Conservation (phyloP, 2,329 filamentous ascomycete genomes). For the Aureobasidium sp. region DNA sequence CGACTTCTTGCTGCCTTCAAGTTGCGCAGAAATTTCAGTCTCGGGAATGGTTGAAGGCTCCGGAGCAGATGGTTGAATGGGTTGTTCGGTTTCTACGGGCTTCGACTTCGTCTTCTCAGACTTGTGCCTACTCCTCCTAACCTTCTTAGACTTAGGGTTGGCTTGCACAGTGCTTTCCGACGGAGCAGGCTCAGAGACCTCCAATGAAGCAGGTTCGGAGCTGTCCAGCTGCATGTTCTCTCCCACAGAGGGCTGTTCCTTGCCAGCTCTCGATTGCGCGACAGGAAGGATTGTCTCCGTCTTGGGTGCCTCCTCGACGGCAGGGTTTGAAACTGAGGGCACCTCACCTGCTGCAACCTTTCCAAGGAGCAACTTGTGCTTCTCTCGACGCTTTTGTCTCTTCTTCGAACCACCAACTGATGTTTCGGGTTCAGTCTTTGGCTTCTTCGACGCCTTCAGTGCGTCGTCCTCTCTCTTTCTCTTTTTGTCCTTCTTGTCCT, state of each 20-base stretch:
- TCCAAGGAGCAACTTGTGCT: neutral
- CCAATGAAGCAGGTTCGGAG: neutral
- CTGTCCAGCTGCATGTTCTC: neutral
- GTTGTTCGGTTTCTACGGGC: neutral
- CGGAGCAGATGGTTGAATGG: neutral
- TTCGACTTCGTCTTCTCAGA: neutral
- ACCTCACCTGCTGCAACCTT: neutral
- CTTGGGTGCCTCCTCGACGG: neutral
- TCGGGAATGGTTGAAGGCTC: neutral
- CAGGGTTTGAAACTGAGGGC: neutral
- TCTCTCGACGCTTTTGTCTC: neutral
- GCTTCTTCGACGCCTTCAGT: neutral
- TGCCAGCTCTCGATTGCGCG: neutral
- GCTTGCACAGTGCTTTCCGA: neutral
- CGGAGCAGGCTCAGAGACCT: neutral
- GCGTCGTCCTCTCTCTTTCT: constrained; percentile 3
- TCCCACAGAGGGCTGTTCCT: neutral
- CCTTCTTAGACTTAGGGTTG: constrained; percentile 1
- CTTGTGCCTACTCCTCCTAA: constrained; percentile 3
- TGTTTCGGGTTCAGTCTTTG: neutral
- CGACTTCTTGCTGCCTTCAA: neutral
- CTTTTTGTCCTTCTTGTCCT: constrained; percentile 8
- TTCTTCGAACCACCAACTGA: neutral
- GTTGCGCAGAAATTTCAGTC: neutral
- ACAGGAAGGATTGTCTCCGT: neutral